A percentile compares a stretch with the other conserved stretches of the same genome.
These are phyloP conservation scores for Colletotrichum scovillei DNA, from an alignment of 2,329 filamentous ascomycete genomes.

Conservation along the genomic window DNA sequence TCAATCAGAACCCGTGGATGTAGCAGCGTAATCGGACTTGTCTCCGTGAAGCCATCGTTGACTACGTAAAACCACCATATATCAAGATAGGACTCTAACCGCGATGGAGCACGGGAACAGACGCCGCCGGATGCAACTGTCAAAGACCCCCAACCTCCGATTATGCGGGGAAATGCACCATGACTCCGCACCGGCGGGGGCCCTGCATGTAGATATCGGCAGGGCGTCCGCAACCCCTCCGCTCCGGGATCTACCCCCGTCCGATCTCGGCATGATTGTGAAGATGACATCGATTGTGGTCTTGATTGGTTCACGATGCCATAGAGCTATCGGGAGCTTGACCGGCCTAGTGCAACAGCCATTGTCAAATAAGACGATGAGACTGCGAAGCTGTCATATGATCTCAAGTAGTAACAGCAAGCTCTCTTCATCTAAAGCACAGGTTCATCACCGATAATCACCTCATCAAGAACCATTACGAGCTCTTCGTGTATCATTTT, in stretches of 20 bases:
- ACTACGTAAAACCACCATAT: background rate
- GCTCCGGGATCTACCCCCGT: conserved; percentile 20
- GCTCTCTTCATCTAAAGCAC: background rate
- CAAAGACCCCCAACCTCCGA: background rate
- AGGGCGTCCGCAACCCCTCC: conserved; percentile 3
- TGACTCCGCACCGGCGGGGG: background rate
- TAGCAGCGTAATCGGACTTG: background rate
- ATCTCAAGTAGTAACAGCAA: background rate
- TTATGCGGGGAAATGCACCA: conserved; percentile 9
- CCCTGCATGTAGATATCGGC: conserved; percentile 22
- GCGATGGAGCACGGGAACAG: background rate
- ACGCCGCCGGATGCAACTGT: background rate
- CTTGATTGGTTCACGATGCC: conserved; percentile 8
- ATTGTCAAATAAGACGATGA: conserved; percentile 15
- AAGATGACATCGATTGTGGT: conserved; percentile 14
- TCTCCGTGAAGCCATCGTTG: background rate
- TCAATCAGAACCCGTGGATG: background rate
- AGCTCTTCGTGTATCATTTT: background rate
- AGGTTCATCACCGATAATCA: background rate
- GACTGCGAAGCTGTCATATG: background rate
- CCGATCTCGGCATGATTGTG: conserved; percentile 18
- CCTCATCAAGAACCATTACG: background rate
- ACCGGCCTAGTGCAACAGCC: background rate
- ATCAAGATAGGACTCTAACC: background rate
- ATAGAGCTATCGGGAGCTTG: conserved; percentile 16